Percentiles rank a stretch among this genome's conserved stretches.
These are phyloP conservation scores for Paecilomyces variotii DNA, from an alignment of 2,329 filamentous ascomycete species.

Conservation along the genomic window DNA sequence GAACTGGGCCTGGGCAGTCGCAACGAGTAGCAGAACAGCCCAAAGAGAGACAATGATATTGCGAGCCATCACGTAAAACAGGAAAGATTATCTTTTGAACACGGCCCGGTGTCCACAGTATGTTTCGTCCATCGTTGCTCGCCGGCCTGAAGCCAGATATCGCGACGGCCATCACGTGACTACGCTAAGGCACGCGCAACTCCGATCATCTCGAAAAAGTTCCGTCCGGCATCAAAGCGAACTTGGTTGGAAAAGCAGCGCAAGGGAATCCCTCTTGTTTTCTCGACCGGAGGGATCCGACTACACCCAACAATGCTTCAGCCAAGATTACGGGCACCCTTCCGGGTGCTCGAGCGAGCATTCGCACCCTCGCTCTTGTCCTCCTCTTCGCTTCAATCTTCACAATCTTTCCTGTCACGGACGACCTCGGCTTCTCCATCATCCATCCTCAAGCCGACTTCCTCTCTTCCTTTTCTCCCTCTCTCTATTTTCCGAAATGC, in stretches of 20 bases:
- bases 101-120: not conserved
- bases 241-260: not conserved
- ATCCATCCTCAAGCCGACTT: conserved; percentile 18
- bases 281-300: not conserved
- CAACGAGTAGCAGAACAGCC: conserved; percentile 51
- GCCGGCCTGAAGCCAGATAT: conserved; percentile 23
- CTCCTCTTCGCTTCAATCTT: conserved; percentile 19
- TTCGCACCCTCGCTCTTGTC: conserved; percentile 24
- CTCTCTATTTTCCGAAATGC: conserved; percentile 50
- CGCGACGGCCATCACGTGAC: conserved; percentile 7
- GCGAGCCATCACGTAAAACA: conserved; percentile 15
- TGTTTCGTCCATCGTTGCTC: not conserved
- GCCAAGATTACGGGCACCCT: conserved; percentile 32
- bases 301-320: conserved; percentile 29
- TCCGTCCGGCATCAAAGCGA: conserved; percentile 2
- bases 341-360: conserved; percentile 30
- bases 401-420: conserved; percentile 17
- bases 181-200: conserved; percentile 1
- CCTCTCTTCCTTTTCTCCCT: conserved; percentile 24
- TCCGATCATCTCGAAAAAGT: conserved; percentile 11
- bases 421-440: conserved; percentile 16
- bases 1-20: conserved; percentile 67
- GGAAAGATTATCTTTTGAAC: not conserved
- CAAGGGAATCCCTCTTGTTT: not conserved
- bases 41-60: conserved; percentile 21